Conservation (phyloP, 139 green algal genomes). For the Ulvella scutata region DNA sequence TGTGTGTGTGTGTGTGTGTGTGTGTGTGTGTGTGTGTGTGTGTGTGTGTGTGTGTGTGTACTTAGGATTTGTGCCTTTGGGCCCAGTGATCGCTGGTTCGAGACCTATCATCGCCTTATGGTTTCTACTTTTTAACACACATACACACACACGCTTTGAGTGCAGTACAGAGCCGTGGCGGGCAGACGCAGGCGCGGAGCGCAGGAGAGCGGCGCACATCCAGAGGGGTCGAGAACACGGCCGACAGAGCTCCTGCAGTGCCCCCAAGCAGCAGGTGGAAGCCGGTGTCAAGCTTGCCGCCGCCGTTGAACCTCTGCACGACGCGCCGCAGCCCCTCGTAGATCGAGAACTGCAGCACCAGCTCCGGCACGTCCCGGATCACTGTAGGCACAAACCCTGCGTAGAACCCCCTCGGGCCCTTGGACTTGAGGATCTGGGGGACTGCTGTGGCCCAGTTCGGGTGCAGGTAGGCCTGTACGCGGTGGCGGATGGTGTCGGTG, state of each 20-base stretch:
- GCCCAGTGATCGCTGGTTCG: too few relatives aligned
- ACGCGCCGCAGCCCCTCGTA: slow-evolving; percentile 33
- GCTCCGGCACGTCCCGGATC: slow-evolving; percentile 54
- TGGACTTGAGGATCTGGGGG: slow-evolving; percentile 13
- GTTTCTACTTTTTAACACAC: too few relatives aligned
- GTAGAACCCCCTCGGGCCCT: slow-evolving; percentile 52
- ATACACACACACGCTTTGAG: too few relatives aligned
- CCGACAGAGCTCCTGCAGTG: slow-evolving; percentile 34
- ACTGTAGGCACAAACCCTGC: slow-evolving; percentile 47
- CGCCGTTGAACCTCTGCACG: not conserved
- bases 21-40: too few relatives aligned
- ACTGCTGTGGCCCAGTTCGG: slow-evolving; percentile 24
- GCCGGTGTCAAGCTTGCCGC: slow-evolving; percentile 17
- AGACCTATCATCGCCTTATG: too few relatives aligned
- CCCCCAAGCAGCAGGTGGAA: slow-evolving; percentile 44
- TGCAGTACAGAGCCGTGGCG: too few relatives aligned
- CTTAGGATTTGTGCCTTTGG: too few relatives aligned
- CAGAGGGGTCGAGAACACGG: slow-evolving; percentile 49
- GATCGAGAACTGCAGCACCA: slow-evolving; percentile 52
- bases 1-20: too few relatives aligned
- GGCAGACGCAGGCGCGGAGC: too few relatives aligned
- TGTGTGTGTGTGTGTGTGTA: too few relatives aligned
- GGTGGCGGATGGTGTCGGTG: slow-evolving; percentile 55
- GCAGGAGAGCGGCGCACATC: too few relatives aligned
- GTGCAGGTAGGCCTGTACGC: slow-evolving; percentile 52